A percentile compares a stretch with the other conserved stretches of the same genome.
Evolutionary conservation across 202 grass and related monocot genomes (phyloP).

Genomic region (Zizania palustris): DNA sequence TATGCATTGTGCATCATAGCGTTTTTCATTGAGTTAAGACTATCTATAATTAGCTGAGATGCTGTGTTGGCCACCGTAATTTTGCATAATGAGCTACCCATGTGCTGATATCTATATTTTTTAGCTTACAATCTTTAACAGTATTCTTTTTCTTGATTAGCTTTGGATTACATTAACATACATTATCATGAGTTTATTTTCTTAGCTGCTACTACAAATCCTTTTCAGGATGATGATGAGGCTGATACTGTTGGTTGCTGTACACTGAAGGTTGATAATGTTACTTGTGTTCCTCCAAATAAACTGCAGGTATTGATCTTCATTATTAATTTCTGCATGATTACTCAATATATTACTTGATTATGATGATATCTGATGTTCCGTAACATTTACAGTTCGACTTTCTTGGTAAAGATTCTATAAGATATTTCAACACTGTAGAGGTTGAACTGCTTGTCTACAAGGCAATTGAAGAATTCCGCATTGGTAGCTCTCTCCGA

Average conservation of each 20-base stretch:
- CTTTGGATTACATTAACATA: conserved; percentile 22
- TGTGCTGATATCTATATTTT: not conserved
- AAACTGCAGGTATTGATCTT: conserved; percentile 77
- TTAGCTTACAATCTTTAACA: conserved; percentile 20
- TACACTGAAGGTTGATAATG: conserved; percentile 89
- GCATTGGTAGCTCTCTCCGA: conserved; percentile 48
- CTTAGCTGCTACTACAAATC: conserved; percentile 27
- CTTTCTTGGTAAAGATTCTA: conserved; percentile 99
- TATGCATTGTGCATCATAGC: not conserved
- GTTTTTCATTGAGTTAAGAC: not conserved
- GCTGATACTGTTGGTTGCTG: conserved; percentile 96
- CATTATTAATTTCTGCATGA: conserved; percentile 22
- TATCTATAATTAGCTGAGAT: conserved; percentile 21
- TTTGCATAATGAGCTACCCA: conserved; percentile 28
- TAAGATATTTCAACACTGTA: conserved; percentile 93
- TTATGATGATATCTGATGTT: conserved; percentile 48
- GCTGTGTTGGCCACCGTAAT: not conserved
- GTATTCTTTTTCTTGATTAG: conserved; percentile 17
- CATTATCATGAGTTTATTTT: conserved; percentile 4
- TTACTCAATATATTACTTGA: conserved; percentile 4
- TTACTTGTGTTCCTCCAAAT: conserved; percentile 76
- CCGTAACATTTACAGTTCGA: conserved; percentile 70
- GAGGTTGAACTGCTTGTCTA: conserved; percentile 83
- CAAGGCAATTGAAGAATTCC: conserved; percentile 82
- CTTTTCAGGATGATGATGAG: conserved; percentile 86